Evolutionary conservation across 257 asterid species (phyloP).

Genomic region (Paulownia fortunei): DNA sequence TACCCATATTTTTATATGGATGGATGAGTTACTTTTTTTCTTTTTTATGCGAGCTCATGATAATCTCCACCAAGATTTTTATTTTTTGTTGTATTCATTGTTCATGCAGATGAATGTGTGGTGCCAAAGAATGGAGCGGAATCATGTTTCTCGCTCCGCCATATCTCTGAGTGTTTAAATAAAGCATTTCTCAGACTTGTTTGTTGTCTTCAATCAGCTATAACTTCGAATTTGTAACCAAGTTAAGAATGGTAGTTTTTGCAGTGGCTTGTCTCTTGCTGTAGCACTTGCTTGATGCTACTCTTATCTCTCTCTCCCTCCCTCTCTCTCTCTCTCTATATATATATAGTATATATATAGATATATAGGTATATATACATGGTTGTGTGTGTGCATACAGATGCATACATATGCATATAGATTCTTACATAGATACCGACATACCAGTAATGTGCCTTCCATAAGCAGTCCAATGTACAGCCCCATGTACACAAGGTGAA

Average conservation of each 20-base stretch:
- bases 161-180: slow-evolving; percentile 31
- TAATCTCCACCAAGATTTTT: slow-evolving; percentile 5
- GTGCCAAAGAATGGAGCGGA: slow-evolving; percentile 34
- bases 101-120: slow-evolving; percentile 43
- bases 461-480: neutral
- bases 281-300: neutral
- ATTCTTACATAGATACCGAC: neutral
- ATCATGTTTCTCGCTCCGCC: slow-evolving; percentile 26
- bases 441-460: neutral
- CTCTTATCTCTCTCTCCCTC: neutral
- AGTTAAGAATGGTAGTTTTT: slow-evolving; percentile 9
- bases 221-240: slow-evolving; percentile 29
- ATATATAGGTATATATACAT: too few species aligned
- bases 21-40: neutral
- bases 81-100: slow-evolving; percentile 19
- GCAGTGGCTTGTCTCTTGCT: neutral
- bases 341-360: too few species aligned
- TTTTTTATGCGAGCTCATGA: neutral
- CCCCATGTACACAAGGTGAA: too few species aligned
- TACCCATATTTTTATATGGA: neutral
- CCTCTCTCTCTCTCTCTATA: too few species aligned
- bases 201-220: slow-evolving; percentile 27
- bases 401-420: neutral
- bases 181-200: slow-evolving; percentile 41
- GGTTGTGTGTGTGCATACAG: neutral